phyloP scores from a whole-genome alignment of 306 rosid genomes.

The Cucurbita moschata region DNA sequence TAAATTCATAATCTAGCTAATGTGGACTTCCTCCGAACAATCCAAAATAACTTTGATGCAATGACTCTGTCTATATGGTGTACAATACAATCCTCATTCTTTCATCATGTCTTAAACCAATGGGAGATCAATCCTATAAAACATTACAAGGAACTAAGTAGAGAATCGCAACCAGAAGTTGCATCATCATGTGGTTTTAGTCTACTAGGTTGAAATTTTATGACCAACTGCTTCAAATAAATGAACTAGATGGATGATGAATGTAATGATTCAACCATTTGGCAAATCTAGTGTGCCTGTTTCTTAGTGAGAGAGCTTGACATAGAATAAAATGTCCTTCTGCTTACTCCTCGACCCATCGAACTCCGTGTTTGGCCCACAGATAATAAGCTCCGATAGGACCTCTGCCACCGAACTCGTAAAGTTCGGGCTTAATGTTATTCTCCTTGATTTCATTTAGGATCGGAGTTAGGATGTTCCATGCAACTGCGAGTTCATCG shows the following conservation, averaged over 20 bases:
- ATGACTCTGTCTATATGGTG: neutral
- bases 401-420: slow-evolving; percentile 72
- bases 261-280: neutral
- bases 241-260: neutral
- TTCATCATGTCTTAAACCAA: neutral
- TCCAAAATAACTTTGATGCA: neutral
- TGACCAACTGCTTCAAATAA: neutral
- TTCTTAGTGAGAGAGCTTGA: neutral
- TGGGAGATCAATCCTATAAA: neutral
- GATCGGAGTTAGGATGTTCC: slow-evolving; percentile 67
- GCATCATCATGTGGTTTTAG: neutral
- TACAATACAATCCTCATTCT: neutral
- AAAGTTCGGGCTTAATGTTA: slow-evolving; percentile 56
- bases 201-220: neutral
- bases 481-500: slow-evolving; percentile 65
- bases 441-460: slow-evolving; percentile 58
- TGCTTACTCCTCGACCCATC: slow-evolving; percentile 58
- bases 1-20: too few species aligned
- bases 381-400: slow-evolving; percentile 79
- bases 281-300: neutral
- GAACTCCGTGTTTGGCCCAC: slow-evolving; percentile 76
- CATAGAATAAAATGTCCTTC: neutral
- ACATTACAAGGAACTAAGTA: neutral
- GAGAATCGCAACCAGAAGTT: neutral
- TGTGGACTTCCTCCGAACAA: too few species aligned